Evolutionary conservation across 441 rosid genomes (phyloP).

Genomic region (Adansonia rubrostipa): DNA sequence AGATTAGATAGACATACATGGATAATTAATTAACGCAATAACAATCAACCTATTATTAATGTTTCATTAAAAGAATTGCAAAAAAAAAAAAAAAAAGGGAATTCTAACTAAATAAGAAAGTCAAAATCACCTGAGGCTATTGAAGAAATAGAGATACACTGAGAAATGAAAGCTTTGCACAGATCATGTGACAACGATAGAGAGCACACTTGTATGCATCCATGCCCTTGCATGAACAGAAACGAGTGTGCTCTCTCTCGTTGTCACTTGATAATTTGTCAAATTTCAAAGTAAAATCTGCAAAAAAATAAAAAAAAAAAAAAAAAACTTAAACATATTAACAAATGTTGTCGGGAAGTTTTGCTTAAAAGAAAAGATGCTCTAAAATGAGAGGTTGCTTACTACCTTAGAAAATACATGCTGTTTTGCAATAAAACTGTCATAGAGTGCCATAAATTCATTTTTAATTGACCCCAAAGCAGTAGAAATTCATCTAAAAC

Average conservation of each 20-base stretch:
- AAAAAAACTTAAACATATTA: neutral
- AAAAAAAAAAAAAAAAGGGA: neutral
- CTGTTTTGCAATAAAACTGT: neutral
- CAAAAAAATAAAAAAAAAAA: neutral
- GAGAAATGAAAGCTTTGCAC: constrained; percentile 1
- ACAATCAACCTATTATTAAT: neutral
- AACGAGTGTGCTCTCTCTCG: constrained; percentile 73
- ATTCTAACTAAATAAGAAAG: neutral
- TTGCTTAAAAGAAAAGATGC: neutral
- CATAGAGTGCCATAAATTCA: neutral
- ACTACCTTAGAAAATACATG: neutral
- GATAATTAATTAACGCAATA: neutral
- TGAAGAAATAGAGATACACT: neutral
- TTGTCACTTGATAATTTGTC: constrained; percentile 43
- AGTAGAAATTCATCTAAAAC: neutral
- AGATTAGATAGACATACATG: neutral
- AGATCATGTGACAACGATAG: constrained; percentile 43
- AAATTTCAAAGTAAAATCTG: constrained; percentile 27
- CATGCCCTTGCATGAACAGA: constrained; percentile 36
- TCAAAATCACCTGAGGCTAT: neutral
- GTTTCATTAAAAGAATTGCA: neutral
- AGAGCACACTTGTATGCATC: constrained; percentile 50
- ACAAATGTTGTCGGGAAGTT: neutral
- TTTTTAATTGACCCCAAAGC: neutral
- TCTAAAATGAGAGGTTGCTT: neutral